phyloP scores from a whole-genome alignment of 2,329 filamentous ascomycete genomes.

The Fusarium bulbicola region DNA sequence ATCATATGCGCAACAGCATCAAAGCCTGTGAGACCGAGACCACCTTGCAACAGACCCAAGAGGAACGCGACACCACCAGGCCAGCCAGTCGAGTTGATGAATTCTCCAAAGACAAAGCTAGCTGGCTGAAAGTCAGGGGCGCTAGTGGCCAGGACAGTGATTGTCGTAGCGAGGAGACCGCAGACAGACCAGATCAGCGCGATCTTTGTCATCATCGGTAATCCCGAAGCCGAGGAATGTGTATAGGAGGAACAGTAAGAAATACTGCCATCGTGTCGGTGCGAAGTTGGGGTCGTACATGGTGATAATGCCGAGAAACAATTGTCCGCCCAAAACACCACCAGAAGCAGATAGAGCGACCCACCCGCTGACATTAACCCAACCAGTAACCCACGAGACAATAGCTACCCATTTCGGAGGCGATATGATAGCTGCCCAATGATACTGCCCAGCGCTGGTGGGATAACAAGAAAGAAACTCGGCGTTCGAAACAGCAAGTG shows the following conservation, averaged over 20 bases:
- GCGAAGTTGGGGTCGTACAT: neutral
- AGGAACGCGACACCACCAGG: neutral
- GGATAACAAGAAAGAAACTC: neutral
- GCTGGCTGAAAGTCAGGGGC: neutral
- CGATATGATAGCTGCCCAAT: neutral
- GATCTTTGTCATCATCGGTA: neutral
- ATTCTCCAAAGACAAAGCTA: neutral
- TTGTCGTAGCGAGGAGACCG: neutral
- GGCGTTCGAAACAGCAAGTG: neutral
- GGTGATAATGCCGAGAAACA: neutral
- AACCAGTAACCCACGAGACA: neutral
- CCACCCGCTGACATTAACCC: neutral
- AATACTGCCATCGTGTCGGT: neutral
- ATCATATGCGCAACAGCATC: neutral
- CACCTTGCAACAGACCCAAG: neutral
- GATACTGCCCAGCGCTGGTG: neutral
- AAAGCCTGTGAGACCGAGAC: fast-evolving
- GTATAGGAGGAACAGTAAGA: neutral
- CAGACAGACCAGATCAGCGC: neutral
- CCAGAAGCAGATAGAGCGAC: neutral
- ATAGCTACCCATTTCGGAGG: neutral
- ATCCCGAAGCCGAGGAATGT: neutral
- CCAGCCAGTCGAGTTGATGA: neutral
- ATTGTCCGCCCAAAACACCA: neutral
- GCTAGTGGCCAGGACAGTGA: neutral